A percentile compares a stretch with the other conserved stretches of the same genome.
phyloP scores from a whole-genome alignment of 306 rosid species.

The Cicer judaicum region DNA sequence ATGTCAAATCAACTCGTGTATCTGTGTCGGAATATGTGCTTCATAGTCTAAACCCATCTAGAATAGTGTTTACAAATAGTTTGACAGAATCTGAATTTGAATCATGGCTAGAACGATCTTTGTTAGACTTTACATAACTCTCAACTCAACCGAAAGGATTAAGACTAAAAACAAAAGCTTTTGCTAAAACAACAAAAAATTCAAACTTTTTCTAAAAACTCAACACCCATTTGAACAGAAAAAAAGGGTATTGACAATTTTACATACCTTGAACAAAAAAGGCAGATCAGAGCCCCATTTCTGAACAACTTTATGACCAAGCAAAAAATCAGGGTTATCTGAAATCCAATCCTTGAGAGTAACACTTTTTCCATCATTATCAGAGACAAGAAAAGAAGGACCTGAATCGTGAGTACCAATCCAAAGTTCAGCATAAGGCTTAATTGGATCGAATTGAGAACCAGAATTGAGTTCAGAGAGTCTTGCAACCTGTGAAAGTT shows the following conservation, averaged over 20 bases:
- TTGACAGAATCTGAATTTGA: too few species aligned
- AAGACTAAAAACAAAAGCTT: background rate
- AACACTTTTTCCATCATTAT: slow-evolving; percentile 33
- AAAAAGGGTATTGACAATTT: background rate
- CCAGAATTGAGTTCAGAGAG: slow-evolving; percentile 65
- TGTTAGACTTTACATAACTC: too few species aligned
- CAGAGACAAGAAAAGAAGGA: slow-evolving; percentile 67
- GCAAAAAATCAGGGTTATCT: slow-evolving; percentile 67
- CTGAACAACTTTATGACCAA: slow-evolving; percentile 67
- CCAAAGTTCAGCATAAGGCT: slow-evolving; percentile 92
- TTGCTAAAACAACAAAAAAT: background rate
- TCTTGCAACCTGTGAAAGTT: slow-evolving; percentile 66
- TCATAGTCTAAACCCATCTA: too few species aligned
- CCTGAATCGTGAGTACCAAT: slow-evolving; percentile 94
- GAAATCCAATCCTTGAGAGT: slow-evolving; percentile 78
- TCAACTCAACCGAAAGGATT: too few species aligned
- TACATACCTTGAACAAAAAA: slow-evolving; percentile 79
- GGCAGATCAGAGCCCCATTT: slow-evolving; percentile 93
- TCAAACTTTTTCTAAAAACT: background rate
- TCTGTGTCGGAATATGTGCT: too few species aligned
- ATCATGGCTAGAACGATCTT: too few species aligned
- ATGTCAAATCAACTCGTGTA: too few species aligned
- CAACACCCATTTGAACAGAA: slow-evolving; percentile 8
- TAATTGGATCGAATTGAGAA: slow-evolving; percentile 53
- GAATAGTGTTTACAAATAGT: too few species aligned